Evolutionary conservation across 1,284 basidiomycete species (phyloP), one percentile per base, ranked within the genome.

Genomic region (Apiotrichum gamsii): DNA sequence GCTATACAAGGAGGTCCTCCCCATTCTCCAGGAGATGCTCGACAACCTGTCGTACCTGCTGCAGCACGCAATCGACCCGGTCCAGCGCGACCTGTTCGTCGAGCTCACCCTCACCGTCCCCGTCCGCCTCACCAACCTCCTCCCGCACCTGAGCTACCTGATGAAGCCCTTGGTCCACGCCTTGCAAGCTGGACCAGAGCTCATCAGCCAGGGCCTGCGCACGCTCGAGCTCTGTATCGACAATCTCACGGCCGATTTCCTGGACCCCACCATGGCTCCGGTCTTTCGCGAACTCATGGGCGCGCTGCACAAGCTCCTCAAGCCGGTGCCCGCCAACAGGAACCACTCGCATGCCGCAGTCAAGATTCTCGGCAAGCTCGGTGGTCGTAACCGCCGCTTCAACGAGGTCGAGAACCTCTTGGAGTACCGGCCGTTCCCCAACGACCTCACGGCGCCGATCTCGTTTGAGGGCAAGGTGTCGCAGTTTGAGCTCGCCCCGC

Each of bases 191-290:
- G 81, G 81, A 32, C 80, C 85, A 4, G 94, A 99, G 51, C 81
- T 97, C 40, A 87, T 98, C 49, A 86, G 90, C 36, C 95, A 99
- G 75, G 95, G 95, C 35, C 76, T 99, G 28, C 83, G 96, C 5
- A 98, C 95, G 0, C 80, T 99, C 50, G 96, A 99, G 72, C 78
- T 99, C n/a, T 98, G 94, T 73, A 96, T 99, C 67, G 96, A 99
- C 76, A 99, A 98, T 65, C 79, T 99, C 20, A 97, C 93, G 0
- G 90, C 93, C 16, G 95, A 98, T 69, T 99, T 98, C 77, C 79
- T 99, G 23, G 95, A 98, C 63, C 96, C 95, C 0, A 95, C 93
- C 2, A 82, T 99, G 65, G 88, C 84, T 53, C 90, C 90, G 0
- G 90, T 96, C 30, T 77, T 95, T 37, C 80, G 90, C 37, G 93